Evolutionary conservation across 2,329 filamentous ascomycete genomes (phyloP), one percentile per base, ranked within the genome.

Genomic region (Fusarium sacchari): DNA sequence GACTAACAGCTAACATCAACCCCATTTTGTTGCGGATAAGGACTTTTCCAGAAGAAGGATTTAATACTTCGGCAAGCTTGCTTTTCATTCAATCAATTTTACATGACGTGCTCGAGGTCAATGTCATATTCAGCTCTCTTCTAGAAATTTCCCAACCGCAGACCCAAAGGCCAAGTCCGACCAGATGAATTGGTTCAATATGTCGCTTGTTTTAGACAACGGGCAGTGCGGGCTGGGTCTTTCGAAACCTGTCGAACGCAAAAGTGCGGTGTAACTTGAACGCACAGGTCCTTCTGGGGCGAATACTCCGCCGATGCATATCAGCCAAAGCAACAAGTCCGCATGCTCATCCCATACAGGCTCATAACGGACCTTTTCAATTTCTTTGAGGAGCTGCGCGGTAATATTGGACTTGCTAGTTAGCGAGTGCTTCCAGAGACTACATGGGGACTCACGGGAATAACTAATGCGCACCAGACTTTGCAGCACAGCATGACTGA

Each of bases 401-500:
- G 65, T 49, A 4, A 68, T 7, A 3, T 49, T 68, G 4, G 47
- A 17, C 65, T 68, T 1, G 0, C 0, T 3, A 1, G 34, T 68
- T 2, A 68, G 47, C 0, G 7, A 40, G 3, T 5, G 13, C 6
- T 4, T 17, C 0, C 0, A 1, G 6, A 56, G 36, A 36, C 0
- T 0, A 0, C 10, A 14, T 12, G 3, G 28, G 7, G 0, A 70
- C 83, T 66, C 73, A 85, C 84, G 0, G 84, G 84, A 64, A 86
- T 81, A 0, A 80, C 74, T 17, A 77, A 80, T 34, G 77, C 74
- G 22, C 80, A 75, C 84, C 84, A 86, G 8, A 83, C 32, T 39
- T 78, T 84, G 67, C 84, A 85, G 46, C 84, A 78, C 0, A 85
- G 56, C 80, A 82, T 83, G 12, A 65, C 74, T 7, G 84, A 82